A percentile compares a stretch with the other conserved stretches of the same genome.
phyloP scores from a whole-genome alignment of 2,329 filamentous ascomycete genomes.

The Aspergillus latus region DNA sequence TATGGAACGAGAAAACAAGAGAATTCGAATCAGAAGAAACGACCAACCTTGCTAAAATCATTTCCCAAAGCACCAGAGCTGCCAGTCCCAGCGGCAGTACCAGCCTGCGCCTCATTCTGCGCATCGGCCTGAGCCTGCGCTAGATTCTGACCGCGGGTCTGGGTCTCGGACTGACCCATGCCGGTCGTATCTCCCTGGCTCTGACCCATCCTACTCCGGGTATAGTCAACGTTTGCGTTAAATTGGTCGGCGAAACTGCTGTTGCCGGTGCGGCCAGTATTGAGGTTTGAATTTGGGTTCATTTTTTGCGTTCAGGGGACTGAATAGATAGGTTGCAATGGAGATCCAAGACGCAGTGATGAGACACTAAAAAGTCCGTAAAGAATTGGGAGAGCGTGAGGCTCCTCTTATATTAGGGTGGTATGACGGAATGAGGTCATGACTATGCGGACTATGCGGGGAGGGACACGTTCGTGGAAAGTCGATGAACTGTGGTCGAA shows the following conservation, averaged over 20 bases:
- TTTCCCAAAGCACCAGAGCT: neutral
- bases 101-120: neutral
- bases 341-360: too few species aligned
- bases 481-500: slow-evolving; percentile 1
- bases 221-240: slow-evolving; percentile 11
- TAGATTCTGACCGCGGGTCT: neutral
- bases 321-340: neutral
- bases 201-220: slow-evolving; percentile 1
- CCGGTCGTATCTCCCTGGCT: neutral
- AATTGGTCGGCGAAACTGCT: slow-evolving; percentile 9
- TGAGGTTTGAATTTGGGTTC: slow-evolving; percentile 1
- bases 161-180: neutral
- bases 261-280: neutral
- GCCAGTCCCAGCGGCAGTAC: neutral
- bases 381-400: too few species aligned
- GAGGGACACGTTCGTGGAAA: neutral
- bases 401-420: neutral
- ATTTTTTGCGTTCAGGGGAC: neutral
- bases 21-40: neutral
- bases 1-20: too few species aligned
- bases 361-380: too few species aligned
- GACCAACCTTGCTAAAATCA: neutral
- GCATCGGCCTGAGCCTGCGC: neutral
- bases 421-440: neutral
- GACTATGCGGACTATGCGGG: neutral